These are phyloP conservation scores for Cantharellus cinnabarinus DNA, from an alignment of 768 basidiomycete species.

Conservation along the genomic window DNA sequence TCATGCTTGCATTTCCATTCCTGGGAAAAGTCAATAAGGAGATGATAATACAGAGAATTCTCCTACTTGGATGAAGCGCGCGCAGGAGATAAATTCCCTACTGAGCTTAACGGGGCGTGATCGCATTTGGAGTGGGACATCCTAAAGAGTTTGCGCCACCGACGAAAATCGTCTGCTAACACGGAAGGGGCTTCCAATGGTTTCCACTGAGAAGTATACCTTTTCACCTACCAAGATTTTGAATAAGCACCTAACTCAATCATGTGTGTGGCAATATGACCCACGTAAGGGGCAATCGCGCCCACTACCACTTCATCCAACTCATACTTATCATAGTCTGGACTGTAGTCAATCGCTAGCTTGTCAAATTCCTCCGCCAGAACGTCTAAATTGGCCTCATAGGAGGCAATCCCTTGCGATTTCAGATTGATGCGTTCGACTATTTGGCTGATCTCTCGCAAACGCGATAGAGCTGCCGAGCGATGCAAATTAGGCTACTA, in stretches of 20 bases:
- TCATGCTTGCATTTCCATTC: conserved; percentile 34
- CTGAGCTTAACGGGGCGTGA: no score
- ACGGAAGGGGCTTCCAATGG: conserved; percentile 62
- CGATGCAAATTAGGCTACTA: background rate
- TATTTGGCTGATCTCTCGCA: conserved; percentile 59
- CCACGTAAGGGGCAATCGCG: conserved; percentile 61
- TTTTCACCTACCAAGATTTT: conserved; percentile 30
- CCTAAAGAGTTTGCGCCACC: conserved; percentile 49
- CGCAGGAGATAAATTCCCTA: no score
- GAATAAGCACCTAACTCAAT: background rate
- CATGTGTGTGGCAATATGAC: conserved; percentile 8
- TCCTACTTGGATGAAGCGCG: no score
- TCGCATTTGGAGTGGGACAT: conserved; percentile 19
- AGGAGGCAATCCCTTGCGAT: conserved; percentile 38
- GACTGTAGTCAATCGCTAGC: conserved; percentile 44
- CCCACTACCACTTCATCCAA: conserved; percentile 88
- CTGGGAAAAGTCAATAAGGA: background rate
- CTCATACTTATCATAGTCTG: conserved; percentile 57
- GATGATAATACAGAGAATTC: background rate
- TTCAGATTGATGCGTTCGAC: conserved; percentile 48
- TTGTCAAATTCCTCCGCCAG: conserved; percentile 55
- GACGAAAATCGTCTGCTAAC: conserved; percentile 31
- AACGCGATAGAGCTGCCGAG: conserved; percentile 44
- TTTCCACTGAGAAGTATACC: conserved; percentile 57
- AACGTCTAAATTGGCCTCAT: conserved; percentile 52